Evolutionary conservation across 2,329 filamentous ascomycete species (phyloP), one percentile per base, ranked within the genome.

Genomic region (Fusarium cicatricum): DNA sequence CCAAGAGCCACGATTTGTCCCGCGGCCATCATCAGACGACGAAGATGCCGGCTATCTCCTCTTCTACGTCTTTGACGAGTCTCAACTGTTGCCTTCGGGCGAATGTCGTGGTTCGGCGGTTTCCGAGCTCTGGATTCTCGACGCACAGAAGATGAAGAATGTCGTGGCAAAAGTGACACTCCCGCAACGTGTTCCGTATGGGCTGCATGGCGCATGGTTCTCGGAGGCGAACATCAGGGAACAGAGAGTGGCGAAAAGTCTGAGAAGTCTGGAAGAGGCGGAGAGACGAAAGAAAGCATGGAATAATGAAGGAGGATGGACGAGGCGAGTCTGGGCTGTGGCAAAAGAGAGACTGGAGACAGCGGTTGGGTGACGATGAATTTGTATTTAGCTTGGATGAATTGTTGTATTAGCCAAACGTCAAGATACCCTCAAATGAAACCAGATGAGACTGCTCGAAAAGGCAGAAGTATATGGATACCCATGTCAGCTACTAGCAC

Each of bases 1-100:
- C 1, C 88, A 90, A 67, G 88, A 90, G 70, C 82, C 87, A 2
- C 80, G 85, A 1, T 91, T 91, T 56, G 80, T 91, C 5, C 75
- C 86, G 4, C 73, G 81, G 1, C 38, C 61, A 2, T 62, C 72
- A 11, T 71, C 75, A 0, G 53, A 38, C 1, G 69, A 63, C 1
- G 89, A 91, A 68, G 87, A 90, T 62, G 85, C 88, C 59, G 88
- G 89, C 0, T 90, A 82, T 73, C 74, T 90, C 1, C 74, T 91
- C 5, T 87, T 85, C 39, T 90, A 89, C 60, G 86, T 88, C 1
- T 91, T 91, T 58, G 85, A 91, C 58, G 88, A 90, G 64, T 77
- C 78, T 2, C 87, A 90, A 67, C 74, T 90, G 0, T 78, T 85
- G n/a, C 67, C 72, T 2, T 51, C 72, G 0, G 84, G 81, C 0